phyloP scores from a whole-genome alignment of 2,329 filamentous ascomycete genomes.

The Phialemoniopsis sp. region DNA sequence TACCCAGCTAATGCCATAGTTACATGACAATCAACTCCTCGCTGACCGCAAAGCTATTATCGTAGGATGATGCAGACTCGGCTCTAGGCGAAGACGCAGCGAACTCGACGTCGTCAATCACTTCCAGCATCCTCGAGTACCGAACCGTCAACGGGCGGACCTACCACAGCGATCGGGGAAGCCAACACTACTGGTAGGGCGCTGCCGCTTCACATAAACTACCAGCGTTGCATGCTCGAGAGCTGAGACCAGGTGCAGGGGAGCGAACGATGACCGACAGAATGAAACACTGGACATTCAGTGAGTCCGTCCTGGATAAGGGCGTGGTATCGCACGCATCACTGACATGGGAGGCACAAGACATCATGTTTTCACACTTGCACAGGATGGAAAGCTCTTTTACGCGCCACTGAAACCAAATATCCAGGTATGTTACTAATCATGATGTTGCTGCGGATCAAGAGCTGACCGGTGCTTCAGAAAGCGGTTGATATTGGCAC shows the following conservation, averaged over 20 bases:
- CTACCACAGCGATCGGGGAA: constrained; percentile 20
- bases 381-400: constrained; percentile 15
- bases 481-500: constrained; percentile 54
- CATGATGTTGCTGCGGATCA: background rate
- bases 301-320: constrained; percentile 5
- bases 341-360: constrained; percentile 1
- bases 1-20: too few relatives aligned
- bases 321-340: background rate
- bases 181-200: constrained; percentile 20
- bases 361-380: constrained; percentile 17
- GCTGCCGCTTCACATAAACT: background rate
- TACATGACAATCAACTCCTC: too few relatives aligned
- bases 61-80: constrained; percentile 7
- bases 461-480: constrained; percentile 27
- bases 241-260: constrained; percentile 3
- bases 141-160: constrained; percentile 22
- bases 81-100: constrained; percentile 2
- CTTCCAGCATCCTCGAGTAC: constrained; percentile 22
- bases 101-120: constrained; percentile 21
- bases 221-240: too few relatives aligned
- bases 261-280: constrained; percentile 23
- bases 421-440: constrained; percentile 3
- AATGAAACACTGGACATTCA: constrained; percentile 24
- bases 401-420: constrained; percentile 16
- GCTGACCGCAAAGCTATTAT: background rate